A percentile compares a stretch with the other conserved stretches of the same genome.
Conservation (phyloP, 2,329 filamentous ascomycete species). For the Apiospora koreana region DNA sequence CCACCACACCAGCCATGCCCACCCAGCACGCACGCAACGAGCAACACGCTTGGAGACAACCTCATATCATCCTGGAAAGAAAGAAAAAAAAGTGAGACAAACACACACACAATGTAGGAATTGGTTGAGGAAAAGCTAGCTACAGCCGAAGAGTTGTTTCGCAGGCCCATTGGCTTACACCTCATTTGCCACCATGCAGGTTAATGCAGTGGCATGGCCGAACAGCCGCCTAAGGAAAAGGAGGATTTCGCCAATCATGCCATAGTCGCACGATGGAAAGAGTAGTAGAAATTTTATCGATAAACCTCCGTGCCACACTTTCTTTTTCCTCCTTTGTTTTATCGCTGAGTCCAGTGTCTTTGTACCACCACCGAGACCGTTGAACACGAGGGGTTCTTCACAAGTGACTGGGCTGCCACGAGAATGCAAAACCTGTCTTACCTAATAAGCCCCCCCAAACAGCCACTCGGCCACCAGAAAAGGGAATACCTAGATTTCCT, state of each 20-base stretch:
- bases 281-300: neutral
- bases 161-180: neutral
- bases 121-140: neutral
- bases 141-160: neutral
- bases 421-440: neutral
- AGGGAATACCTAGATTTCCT: neutral
- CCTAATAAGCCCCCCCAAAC: neutral
- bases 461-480: neutral
- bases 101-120: neutral
- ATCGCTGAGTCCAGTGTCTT: neutral
- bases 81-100: neutral
- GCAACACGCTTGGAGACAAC: neutral
- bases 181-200: conserved; percentile 1
- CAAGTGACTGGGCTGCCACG: neutral
- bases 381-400: conserved; percentile 6
- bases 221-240: neutral
- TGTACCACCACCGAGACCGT: conserved; percentile 3
- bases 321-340: neutral
- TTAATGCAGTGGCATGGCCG: conserved; percentile 2
- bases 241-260: neutral
- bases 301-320: neutral
- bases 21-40: neutral
- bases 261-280: neutral
- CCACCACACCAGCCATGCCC: neutral
- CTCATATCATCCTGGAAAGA: neutral